Conservation (phyloP, 1,139 yeast species). For the Candida neerlandica region DNA sequence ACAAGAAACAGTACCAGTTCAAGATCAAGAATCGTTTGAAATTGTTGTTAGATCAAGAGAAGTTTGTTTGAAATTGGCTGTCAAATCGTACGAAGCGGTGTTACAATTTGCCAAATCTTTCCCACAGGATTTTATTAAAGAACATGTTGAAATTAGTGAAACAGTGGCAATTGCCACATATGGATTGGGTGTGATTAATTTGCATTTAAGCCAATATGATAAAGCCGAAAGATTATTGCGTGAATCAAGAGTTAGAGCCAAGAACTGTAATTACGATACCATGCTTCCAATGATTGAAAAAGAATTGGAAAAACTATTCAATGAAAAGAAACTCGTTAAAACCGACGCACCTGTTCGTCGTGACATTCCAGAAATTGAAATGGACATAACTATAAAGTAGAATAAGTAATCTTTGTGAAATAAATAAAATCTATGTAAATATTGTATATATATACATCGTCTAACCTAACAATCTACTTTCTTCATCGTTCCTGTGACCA, state of each 20-base stretch:
- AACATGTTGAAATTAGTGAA: conserved; percentile 39
- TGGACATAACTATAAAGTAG: conserved; percentile 22
- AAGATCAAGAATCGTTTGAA: conserved; percentile 18
- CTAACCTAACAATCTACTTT: conserved; percentile 16
- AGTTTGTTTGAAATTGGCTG: conserved; percentile 46
- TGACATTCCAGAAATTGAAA: conserved; percentile 17
- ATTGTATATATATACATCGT: not conserved
- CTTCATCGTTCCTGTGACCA: conserved; percentile 19
- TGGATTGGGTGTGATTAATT: conserved; percentile 78
- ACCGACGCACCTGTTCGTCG: conserved; percentile 9
- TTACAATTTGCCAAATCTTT: conserved; percentile 55
- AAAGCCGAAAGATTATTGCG: conserved; percentile 64
- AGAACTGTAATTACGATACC: conserved; percentile 65
- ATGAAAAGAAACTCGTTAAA: conserved; percentile 23
- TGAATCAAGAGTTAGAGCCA: conserved; percentile 73
- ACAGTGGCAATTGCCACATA: conserved; percentile 80
- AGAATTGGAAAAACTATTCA: conserved; percentile 56
- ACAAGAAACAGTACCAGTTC: conserved; percentile 11
- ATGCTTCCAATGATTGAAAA: conserved; percentile 66
- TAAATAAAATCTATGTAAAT: conserved; percentile 1
- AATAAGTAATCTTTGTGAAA: not conserved
- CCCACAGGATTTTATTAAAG: conserved; percentile 32
- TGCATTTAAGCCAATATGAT: conserved; percentile 57
- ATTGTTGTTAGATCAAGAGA: conserved; percentile 29
- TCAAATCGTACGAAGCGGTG: conserved; percentile 54